Base-by-base conservation (phyloP, 192 early-diverging fungal species). In the Blastocladiella britannica region DNA sequence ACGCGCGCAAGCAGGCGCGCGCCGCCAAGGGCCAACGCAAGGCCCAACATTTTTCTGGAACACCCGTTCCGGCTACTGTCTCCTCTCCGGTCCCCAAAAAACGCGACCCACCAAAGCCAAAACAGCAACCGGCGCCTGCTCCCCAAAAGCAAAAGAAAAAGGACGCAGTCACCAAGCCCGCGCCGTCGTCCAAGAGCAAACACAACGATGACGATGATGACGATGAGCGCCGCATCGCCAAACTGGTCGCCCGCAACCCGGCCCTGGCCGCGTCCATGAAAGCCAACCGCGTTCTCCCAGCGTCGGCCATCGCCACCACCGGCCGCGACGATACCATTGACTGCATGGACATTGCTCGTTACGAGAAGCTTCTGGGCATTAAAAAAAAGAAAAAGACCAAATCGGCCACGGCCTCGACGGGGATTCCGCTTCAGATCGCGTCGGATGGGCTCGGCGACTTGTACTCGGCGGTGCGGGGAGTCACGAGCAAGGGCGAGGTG, bases 11-110 rank as follows among this genome's bases (percentile, higher is more conserved):
- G 57, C 52, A 57, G 53, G 26, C 60, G 52, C 58, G 66, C 29
- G 20, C 27, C 7, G 62, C 60, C 8, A 68, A 63, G 60, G 64
- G 61, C 52, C 66, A 68, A 37, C 27, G 55, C 43, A 57, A 62
- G 26, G 51, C 31, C 25, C 43, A 37, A 2, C 55, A 60, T 52
- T 29, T 53, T 52, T 24, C 55, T n/a, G n/a, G n/a, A n/a, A n/a
- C n/a, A n/a, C n/a, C n/a, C n/a, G n/a, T n/a, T n/a, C n/a, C n/a
- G n/a, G n/a, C n/a, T n/a, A n/a, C n/a, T n/a, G n/a, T n/a, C n/a
- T n/a, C n/a, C n/a, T n/a, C n/a, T n/a, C n/a, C n/a, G n/a, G n/a
- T n/a, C n/a, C n/a, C n/a, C n/a, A n/a, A n/a, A n/a, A n/a, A n/a
- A n/a, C n/a, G n/a, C n/a, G n/a, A n/a, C n/a, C n/a, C n/a, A n/a